Evolutionary conservation across 495 filamentous ascomycete species (phyloP).

Genomic region (Aspergillus egyptiacus): DNA sequence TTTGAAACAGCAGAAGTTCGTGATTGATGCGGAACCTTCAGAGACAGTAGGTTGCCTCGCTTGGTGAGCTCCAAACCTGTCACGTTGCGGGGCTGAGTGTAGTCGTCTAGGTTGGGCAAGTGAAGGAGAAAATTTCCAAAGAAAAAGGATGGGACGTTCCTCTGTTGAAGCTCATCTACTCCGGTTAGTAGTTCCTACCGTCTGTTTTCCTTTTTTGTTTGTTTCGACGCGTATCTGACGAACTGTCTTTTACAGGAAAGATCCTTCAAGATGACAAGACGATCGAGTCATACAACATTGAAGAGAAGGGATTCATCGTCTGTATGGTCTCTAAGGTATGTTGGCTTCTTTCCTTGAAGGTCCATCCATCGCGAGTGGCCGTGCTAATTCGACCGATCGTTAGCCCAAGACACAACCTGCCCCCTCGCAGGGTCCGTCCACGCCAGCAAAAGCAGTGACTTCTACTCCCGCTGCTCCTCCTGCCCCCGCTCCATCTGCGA

Average conservation of each 20-base stretch:
- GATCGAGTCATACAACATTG: constrained; percentile 91
- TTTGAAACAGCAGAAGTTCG: constrained; percentile 96
- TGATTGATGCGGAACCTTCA: constrained; percentile 85
- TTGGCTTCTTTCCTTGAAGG: background rate
- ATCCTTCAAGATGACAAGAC: constrained; percentile 96
- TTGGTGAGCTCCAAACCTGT: constrained; percentile 1
- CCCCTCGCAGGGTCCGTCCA: constrained; percentile 52
- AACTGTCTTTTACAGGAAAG: constrained; percentile 64
- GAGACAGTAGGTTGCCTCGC: constrained; percentile 65
- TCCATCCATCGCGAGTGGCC: background rate
- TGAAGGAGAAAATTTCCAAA: constrained; percentile 83
- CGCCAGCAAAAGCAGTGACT: constrained; percentile 42
- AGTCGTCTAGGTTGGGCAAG: constrained; percentile 67
- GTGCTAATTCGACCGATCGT: constrained; percentile 1
- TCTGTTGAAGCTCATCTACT: constrained; percentile 92
- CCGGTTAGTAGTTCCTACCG: constrained; percentile 54
- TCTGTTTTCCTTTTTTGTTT: background rate
- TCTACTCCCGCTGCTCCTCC: constrained; percentile 54
- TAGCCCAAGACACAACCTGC: constrained; percentile 67
- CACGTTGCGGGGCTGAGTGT: constrained; percentile 31
- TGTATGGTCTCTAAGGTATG: constrained; percentile 92
- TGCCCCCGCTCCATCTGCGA: constrained; percentile 63
- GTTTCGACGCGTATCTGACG: background rate
- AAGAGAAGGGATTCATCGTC: constrained; percentile 98
- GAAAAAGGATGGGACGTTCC: constrained; percentile 90